Evolutionary conservation across 2,329 filamentous ascomycete species (phyloP), one percentile per base, ranked within the genome.

Genomic region (Acephala macrosclerotiorum): DNA sequence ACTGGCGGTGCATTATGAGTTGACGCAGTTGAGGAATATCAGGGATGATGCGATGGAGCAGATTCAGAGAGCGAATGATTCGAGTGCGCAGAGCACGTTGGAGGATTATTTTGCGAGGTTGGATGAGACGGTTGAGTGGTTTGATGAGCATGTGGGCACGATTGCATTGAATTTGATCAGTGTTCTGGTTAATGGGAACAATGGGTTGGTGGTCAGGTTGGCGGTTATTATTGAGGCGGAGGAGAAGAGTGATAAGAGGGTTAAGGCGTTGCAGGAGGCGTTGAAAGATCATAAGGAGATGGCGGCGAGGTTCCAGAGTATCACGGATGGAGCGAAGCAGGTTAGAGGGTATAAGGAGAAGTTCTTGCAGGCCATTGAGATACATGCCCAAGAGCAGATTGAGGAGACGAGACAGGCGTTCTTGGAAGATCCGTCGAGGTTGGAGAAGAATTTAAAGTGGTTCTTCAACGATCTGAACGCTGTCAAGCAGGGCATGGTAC

Each of bases 381-480:
- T 86, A 29, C 85, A 88, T 64, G 89, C 87, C 2, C 81, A 87
- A 63, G 82, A 81, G 16, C 87, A 91, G 69, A 88, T 92, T 68
- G 83, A 85, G 20, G 81, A 83, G 40, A 84, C 87, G 33, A 86
- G 87, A 61, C 82, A 89, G 61, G 86, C 89, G 56, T 98, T 99
- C 77, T 80, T 95, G 61, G 91, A 91, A 42, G 93, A 98, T 75
- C 92, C 96, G 0, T 86, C 90, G 58, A 89, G 87, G 73, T 84
- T 99, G 56, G 92, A 96, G 70, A 97, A 97, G 82, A 89, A 87
- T 70, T 88, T 97, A 80, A 92, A 92, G 75, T 99, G 96, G 96
- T 99, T 89, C 80, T 99, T 98, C 82, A 97, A 98, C 80, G 95
- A 99, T 77, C 86, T 99, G 42, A 97, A 96, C 78, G 94, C 93